phyloP scores from a whole-genome alignment of 805 yeast genomes.

The Ogataea allantospora region DNA sequence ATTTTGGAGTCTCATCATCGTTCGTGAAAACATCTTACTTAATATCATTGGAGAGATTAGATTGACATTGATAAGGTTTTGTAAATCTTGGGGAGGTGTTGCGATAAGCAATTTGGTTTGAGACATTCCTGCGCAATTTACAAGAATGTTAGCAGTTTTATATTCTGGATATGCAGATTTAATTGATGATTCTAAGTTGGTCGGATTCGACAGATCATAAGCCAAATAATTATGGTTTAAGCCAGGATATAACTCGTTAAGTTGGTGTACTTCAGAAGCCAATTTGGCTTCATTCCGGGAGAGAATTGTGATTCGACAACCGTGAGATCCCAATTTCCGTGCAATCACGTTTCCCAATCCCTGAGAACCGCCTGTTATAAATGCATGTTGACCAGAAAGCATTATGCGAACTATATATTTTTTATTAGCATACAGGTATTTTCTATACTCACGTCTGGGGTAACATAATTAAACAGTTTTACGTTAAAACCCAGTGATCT shows the following conservation, averaged over 20 bases:
- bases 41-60: slow-evolving; percentile 60
- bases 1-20: slow-evolving; percentile 42
- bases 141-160: slow-evolving; percentile 42
- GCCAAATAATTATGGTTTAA: slow-evolving; percentile 33
- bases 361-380: slow-evolving; percentile 67
- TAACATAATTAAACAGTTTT: slow-evolving; percentile 58
- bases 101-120: slow-evolving; percentile 51
- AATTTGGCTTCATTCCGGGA: slow-evolving; percentile 46
- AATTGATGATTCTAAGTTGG: slow-evolving; percentile 13
- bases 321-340: slow-evolving; percentile 44
- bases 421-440: slow-evolving; percentile 40
- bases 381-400: slow-evolving; percentile 34
- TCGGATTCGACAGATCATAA: slow-evolving; percentile 33
- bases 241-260: slow-evolving; percentile 21
- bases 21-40: slow-evolving; percentile 48
- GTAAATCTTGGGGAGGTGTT: slow-evolving; percentile 42
- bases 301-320: slow-evolving; percentile 50
- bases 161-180: slow-evolving; percentile 28
- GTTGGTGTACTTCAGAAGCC: slow-evolving; percentile 18
- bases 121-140: slow-evolving; percentile 69
- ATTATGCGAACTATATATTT: slow-evolving; percentile 1
- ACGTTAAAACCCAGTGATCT: slow-evolving; percentile 39
- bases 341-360: slow-evolving; percentile 68
- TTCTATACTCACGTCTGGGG: slow-evolving; percentile 60
- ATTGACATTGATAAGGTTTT: slow-evolving; percentile 51